Evolutionary conservation across 192 early-diverging fungal genomes (phyloP).

Genomic region (Mortierella alpina): DNA sequence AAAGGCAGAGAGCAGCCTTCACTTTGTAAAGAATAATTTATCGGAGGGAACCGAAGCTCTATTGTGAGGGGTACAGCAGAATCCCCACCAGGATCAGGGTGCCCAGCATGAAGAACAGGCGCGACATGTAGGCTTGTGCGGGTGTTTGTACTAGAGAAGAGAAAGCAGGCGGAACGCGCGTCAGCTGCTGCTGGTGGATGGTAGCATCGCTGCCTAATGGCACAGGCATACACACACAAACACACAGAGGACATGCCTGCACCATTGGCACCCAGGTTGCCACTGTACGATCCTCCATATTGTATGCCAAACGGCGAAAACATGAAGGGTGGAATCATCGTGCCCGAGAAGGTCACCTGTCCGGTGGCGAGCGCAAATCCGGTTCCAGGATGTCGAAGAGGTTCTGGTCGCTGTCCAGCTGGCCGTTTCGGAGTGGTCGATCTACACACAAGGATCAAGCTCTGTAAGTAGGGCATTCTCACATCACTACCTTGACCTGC

Average conservation of each 20-base stretch:
- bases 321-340: conserved; percentile 70
- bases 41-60: background rate
- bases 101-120: conserved; percentile 86
- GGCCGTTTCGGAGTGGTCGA: conserved; percentile 75
- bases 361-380: conserved; percentile 61
- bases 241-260: conserved; percentile 39
- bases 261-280: conserved; percentile 37
- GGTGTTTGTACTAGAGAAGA: conserved; percentile 42
- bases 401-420: conserved; percentile 81
- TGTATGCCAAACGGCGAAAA: conserved; percentile 76
- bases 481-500: background rate
- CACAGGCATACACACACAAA: background rate
- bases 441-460: conserved; percentile 12
- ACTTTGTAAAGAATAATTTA: too few relatives aligned
- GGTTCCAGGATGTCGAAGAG: conserved; percentile 66
- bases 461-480: background rate
- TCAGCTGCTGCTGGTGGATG: background rate
- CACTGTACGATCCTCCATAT: conserved; percentile 71
- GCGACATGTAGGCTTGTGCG: conserved; percentile 80
- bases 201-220: background rate
- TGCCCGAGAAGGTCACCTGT: conserved; percentile 67
- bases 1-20: background rate
- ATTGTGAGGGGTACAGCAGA: conserved; percentile 62
- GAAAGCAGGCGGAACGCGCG: background rate
- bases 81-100: conserved; percentile 82